A percentile compares a stretch with the other conserved stretches of the same genome.
These are phyloP conservation scores for Tylopilus plumbeoviolaceoides DNA, from an alignment of 768 basidiomycete species.

Conservation along the genomic window DNA sequence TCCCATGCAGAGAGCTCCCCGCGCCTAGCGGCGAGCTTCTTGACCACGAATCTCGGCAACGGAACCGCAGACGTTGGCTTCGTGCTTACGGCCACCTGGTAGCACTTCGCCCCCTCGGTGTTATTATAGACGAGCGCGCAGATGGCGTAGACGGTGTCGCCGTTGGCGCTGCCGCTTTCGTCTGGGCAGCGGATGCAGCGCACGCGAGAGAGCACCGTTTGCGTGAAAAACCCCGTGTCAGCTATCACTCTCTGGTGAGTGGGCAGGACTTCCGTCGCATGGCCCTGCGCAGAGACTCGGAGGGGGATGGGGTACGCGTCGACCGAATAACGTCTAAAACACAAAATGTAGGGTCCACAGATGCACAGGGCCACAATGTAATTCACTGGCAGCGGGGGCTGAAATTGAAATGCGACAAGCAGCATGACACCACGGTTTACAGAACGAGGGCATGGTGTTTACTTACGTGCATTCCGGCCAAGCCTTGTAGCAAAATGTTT, in stretches of 20 bases:
- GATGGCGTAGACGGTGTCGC: constrained; percentile 27
- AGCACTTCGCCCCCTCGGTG: constrained; percentile 44
- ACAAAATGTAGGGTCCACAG: constrained; percentile 46
- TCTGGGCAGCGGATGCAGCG: constrained; percentile 24
- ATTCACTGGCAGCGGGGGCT: constrained; percentile 10
- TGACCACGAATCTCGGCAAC: background rate
- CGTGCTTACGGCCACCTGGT: constrained; percentile 21
- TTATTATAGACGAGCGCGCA: constrained; percentile 36
- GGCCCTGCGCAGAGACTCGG: constrained; percentile 3
- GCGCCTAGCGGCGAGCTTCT: background rate
- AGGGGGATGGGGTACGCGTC: constrained; percentile 34
- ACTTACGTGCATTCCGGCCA: constrained; percentile 31
- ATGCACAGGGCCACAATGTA: constrained; percentile 39
- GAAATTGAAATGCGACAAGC: constrained; percentile 18
- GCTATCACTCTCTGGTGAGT: constrained; percentile 7
- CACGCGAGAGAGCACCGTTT: constrained; percentile 38
- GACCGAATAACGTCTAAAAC: constrained; percentile 46
- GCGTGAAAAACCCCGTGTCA: constrained; percentile 30
- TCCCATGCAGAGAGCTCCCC: background rate
- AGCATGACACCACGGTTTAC: background rate
- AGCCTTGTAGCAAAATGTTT: constrained; percentile 19
- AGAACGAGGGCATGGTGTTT: constrained; percentile 5
- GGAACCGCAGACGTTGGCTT: background rate
- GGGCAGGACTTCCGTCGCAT: constrained; percentile 7
- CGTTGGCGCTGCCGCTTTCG: constrained; percentile 24